Evolutionary conservation across 148 eudicot species (phyloP).

Genomic region (Linanthus parryae): DNA sequence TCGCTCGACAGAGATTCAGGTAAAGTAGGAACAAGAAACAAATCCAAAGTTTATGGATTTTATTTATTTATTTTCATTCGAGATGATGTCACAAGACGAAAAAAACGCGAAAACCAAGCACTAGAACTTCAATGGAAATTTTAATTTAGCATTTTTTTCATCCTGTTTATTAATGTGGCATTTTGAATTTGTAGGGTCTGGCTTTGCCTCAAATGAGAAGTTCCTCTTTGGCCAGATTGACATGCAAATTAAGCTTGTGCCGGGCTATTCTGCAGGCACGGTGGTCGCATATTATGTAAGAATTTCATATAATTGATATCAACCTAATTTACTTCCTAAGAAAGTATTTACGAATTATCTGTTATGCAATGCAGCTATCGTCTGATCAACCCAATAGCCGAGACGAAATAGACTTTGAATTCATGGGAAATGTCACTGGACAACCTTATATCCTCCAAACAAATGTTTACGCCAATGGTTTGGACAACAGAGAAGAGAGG

Average conservation of each 20-base stretch:
- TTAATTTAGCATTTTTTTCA: too few relatives aligned
- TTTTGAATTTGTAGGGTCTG: slow-evolving; percentile 38
- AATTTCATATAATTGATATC: not conserved
- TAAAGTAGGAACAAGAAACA: not conserved
- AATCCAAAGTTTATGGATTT: not conserved
- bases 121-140: too few relatives aligned
- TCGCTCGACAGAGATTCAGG: slow-evolving; percentile 72
- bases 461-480: slow-evolving; percentile 66
- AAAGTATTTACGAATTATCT: too few relatives aligned
- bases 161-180: too few relatives aligned
- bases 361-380: slow-evolving; percentile 67
- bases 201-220: slow-evolving; percentile 70
- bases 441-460: slow-evolving; percentile 76
- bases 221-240: slow-evolving; percentile 82
- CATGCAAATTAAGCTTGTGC: slow-evolving; percentile 74
- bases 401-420: slow-evolving; percentile 75
- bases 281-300: slow-evolving; percentile 84
- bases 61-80: too few relatives aligned
- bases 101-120: too few relatives aligned
- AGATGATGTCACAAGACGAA: too few relatives aligned
- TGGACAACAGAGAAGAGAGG: slow-evolving; percentile 65
- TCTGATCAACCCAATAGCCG: slow-evolving; percentile 72
- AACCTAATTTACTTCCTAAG: too few relatives aligned
- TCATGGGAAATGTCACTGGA: slow-evolving; percentile 62
- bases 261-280: slow-evolving; percentile 80